These are phyloP conservation scores for Coemansia sp. DNA, from an alignment of 192 early-diverging fungal species.

Conservation along the genomic window DNA sequence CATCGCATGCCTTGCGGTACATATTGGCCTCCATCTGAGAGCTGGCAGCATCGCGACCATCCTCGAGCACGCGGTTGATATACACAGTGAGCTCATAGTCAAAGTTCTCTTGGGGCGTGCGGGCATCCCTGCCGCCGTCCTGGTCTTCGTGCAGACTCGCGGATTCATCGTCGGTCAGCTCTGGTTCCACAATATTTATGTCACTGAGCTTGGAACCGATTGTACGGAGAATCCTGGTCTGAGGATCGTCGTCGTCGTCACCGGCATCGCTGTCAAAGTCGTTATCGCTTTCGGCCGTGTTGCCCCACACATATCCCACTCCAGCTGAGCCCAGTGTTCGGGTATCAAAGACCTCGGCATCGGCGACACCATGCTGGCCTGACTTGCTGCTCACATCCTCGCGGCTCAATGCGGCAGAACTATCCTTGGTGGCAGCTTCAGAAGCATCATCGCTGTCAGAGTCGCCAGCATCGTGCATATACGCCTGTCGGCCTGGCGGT, in stretches of 20 bases:
- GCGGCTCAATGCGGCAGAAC: not conserved
- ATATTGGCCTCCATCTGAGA: conserved; percentile 81
- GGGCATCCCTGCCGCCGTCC: conserved; percentile 47
- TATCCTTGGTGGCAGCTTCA: not conserved
- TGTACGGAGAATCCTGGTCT: conserved; percentile 11
- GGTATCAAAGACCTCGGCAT: conserved; percentile 26
- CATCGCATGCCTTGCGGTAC: conserved; percentile 81
- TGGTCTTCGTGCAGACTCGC: conserved; percentile 22
- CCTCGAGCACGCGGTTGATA: conserved; percentile 74
- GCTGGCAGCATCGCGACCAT: conserved; percentile 68
- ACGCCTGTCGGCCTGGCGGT: conserved; percentile 5
- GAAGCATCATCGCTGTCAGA: conserved; percentile 48
- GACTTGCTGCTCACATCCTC: not conserved
- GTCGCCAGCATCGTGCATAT: conserved; percentile 20
- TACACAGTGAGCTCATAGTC: conserved; percentile 68
- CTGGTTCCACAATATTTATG: conserved; percentile 11
- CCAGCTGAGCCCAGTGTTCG: conserved; percentile 55
- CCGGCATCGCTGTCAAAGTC: conserved; percentile 47
- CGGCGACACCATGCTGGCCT: not conserved
- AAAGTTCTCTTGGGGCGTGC: conserved; percentile 57
- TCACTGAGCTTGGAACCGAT: conserved; percentile 27
- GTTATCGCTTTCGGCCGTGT: conserved; percentile 54
- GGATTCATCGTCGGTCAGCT: conserved; percentile 12
- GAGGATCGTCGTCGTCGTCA: conserved; percentile 4
- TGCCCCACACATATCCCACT: conserved; percentile 59